A percentile compares a stretch with the other conserved stretches of the same genome.
Evolutionary conservation across 2,329 filamentous ascomycete species (phyloP).

Genomic region (Rhinocladiella mackenziei): DNA sequence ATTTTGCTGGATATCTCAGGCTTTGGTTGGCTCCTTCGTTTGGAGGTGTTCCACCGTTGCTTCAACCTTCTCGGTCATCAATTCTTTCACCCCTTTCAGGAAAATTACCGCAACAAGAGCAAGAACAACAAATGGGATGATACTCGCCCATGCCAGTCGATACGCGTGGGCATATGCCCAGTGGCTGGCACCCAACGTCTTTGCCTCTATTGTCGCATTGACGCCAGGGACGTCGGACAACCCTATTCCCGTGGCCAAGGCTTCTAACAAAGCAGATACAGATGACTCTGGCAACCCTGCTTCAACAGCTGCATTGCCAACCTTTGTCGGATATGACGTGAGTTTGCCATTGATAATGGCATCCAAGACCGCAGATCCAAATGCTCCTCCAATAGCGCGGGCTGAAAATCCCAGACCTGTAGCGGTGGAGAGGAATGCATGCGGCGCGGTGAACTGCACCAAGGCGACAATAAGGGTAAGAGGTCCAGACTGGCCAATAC

Average conservation of each 20-base stretch:
- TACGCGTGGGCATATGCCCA: slow-evolving; percentile 49
- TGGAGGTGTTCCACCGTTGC: slow-evolving; percentile 46
- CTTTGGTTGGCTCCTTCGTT: slow-evolving; percentile 15
- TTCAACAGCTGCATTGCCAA: slow-evolving; percentile 40
- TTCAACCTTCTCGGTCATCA: slow-evolving; percentile 55
- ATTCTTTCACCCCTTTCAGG: slow-evolving; percentile 47
- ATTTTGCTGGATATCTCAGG: not conserved
- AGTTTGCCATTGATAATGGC: slow-evolving; percentile 51
- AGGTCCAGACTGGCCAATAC: slow-evolving; percentile 49
- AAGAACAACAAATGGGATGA: slow-evolving; percentile 52
- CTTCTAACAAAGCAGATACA: slow-evolving; percentile 39
- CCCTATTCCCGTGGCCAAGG: slow-evolving; percentile 37
- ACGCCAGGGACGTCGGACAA: slow-evolving; percentile 37
- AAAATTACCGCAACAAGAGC: slow-evolving; percentile 44
- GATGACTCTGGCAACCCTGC: slow-evolving; percentile 44
- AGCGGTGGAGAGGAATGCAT: slow-evolving; percentile 51
- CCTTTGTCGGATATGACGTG: slow-evolving; percentile 39
- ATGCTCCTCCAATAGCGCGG: slow-evolving; percentile 52
- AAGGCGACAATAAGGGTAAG: slow-evolving; percentile 49
- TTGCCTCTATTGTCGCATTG: slow-evolving; percentile 38
- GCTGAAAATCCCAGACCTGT: slow-evolving; percentile 53
- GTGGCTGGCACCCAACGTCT: slow-evolving; percentile 41
- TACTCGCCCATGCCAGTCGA: slow-evolving; percentile 48
- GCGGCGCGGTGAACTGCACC: slow-evolving; percentile 53
- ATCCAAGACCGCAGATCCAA: slow-evolving; percentile 51